These are phyloP conservation scores for Postia placenta DNA, from an alignment of 768 basidiomycete genomes.

Conservation along the genomic window DNA sequence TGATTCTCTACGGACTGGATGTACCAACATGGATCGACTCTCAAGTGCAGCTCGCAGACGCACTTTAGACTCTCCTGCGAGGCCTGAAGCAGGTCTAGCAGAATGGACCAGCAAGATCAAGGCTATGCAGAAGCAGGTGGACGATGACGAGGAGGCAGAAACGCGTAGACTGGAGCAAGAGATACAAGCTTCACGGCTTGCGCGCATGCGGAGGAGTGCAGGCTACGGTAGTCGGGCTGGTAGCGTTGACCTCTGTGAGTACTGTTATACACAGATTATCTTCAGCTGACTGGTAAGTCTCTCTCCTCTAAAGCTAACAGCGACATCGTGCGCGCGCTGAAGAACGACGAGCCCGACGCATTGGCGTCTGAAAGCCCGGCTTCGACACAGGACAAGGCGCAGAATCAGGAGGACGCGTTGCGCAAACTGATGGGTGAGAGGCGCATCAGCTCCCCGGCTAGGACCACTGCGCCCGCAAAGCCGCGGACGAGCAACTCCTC, in stretches of 20 bases:
- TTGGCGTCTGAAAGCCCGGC: constrained; percentile 15
- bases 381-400: constrained; percentile 31
- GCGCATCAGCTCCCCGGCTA: background rate
- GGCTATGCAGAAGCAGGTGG: constrained; percentile 73
- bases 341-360: constrained; percentile 17
- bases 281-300: background rate
- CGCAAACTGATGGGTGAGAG: constrained; percentile 37
- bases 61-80: constrained; percentile 22
- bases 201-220: constrained; percentile 37
- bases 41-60: constrained; percentile 18
- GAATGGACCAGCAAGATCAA: constrained; percentile 82
- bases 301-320: constrained; percentile 13
- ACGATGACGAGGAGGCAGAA: constrained; percentile 75
- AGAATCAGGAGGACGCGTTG: constrained; percentile 39
- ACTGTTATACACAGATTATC: background rate
- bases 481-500: constrained; percentile 11
- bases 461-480: background rate
- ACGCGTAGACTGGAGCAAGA: constrained; percentile 58
- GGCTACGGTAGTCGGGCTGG: constrained; percentile 32
- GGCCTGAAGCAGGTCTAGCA: constrained; percentile 60
- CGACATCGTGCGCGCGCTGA: constrained; percentile 21
- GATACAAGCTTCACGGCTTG: constrained; percentile 44
- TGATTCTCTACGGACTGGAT: no score
- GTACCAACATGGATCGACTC: constrained; percentile 10
- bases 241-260: constrained; percentile 45